Evolutionary conservation across 768 basidiomycete genomes (phyloP).

Genomic region (Pulveroboletus sp.): DNA sequence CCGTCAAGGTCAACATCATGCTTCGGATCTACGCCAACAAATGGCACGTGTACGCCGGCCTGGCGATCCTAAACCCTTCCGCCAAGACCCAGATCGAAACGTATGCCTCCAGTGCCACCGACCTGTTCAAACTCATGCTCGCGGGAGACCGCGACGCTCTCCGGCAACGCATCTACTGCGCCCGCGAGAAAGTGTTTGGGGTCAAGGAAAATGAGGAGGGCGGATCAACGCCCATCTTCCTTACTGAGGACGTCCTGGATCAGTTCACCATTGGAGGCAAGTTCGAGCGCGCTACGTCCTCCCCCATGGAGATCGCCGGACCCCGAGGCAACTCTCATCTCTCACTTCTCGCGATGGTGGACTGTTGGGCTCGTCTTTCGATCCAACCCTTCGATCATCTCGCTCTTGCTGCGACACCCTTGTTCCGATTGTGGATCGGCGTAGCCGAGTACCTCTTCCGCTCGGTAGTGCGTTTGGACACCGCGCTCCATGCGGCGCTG

Average conservation of each 20-base stretch:
- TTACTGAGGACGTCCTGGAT: constrained; percentile 82
- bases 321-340: constrained; percentile 79
- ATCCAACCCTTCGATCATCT: constrained; percentile 92
- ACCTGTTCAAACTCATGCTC: constrained; percentile 96
- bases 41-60: constrained; percentile 98
- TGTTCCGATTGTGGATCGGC: constrained; percentile 95
- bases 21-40: constrained; percentile 95
- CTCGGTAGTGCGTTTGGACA: constrained; percentile 53
- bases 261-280: constrained; percentile 74
- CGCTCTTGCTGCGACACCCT: constrained; percentile 88
- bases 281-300: constrained; percentile 10
- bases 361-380: constrained; percentile 86
- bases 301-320: constrained; percentile 6
- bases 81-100: constrained; percentile 88
- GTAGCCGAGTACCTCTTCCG: constrained; percentile 95
- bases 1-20: constrained; percentile 92
- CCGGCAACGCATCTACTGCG: constrained; percentile 66
- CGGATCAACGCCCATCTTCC: constrained; percentile 57
- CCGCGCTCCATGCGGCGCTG: constrained; percentile 70
- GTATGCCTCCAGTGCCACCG: constrained; percentile 78
- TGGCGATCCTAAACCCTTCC: constrained; percentile 95
- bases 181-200: constrained; percentile 74
- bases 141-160: constrained; percentile 49
- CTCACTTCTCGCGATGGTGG: constrained; percentile 94
- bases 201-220: constrained; percentile 28